Base-by-base conservation (phyloP, 2,329 filamentous ascomycete genomes). In the Clonostachys byssicola region DNA sequence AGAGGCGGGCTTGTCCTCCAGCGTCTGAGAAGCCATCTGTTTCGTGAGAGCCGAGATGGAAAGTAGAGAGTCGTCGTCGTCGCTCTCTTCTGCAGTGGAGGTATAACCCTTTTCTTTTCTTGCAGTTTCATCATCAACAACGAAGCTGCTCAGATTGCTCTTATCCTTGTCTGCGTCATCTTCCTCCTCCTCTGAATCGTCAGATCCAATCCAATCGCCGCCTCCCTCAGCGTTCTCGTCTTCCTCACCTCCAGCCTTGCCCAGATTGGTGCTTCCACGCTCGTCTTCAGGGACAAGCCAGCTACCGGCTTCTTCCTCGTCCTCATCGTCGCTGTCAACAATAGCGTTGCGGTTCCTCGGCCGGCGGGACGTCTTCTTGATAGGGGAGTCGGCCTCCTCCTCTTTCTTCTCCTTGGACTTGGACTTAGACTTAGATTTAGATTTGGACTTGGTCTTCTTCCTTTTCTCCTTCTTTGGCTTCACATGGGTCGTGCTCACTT, bases 151-250 rank as follows among this genome's bases (percentile, higher is more conserved):
- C 34, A 81, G 65, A 17, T 76, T 76, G 55, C 75, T 81, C 42
- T 67, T 71, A 17, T 76, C 72, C 17, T 77, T 69, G 3, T 74
- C 75, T 10, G 80, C 76, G 10, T 74, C 73, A 23, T 79, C 81
- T 8, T 77, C 79, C 4, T 78, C 75, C 38, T 73, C 66, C 12
- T 68, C 64, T 0, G 85, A 88, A 57, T 94, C 88, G 33, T 88
- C 82, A 0, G 85, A 83, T 36, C 79, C 79, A 44, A 96, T 74
- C 62, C 82, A 89, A 48, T 95, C 88, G 18, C 90, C 92, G 5
- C 86, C 89, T 3, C 90, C 90, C 61, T 95, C 92, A 3, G 87
- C 89, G 60, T 96, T 82, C 63, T 95, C 90, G 52, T 95, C 89
- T 45, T 90, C 87, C n/a, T 82, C 80, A 5, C 88, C 89, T n/a